phyloP scores from a whole-genome alignment of 495 filamentous ascomycete species.

The Ascodesmis nigricans region DNA sequence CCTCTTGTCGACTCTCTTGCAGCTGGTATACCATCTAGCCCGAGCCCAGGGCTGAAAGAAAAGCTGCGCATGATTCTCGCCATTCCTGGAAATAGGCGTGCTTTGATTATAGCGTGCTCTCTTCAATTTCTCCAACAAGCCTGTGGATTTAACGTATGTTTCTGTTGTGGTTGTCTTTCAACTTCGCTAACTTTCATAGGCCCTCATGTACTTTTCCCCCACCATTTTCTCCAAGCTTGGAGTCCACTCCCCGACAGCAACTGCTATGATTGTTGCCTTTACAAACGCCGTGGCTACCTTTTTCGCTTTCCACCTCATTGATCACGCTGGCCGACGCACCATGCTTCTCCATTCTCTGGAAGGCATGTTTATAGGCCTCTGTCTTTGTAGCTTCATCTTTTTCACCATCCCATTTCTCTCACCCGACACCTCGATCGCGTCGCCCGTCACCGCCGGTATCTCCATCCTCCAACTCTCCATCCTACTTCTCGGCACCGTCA shows the following conservation, averaged over 20 bases:
- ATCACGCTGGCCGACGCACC: constrained; percentile 54
- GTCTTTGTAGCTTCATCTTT: constrained; percentile 45
- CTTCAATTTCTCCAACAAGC: constrained; percentile 77
- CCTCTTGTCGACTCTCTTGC: constrained; percentile 43
- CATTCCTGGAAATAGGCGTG: constrained; percentile 47
- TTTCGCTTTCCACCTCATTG: constrained; percentile 54
- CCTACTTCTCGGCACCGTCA: constrained; percentile 47
- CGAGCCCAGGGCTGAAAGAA: constrained; percentile 2
- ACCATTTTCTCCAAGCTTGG: constrained; percentile 68
- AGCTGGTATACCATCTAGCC: constrained; percentile 27
- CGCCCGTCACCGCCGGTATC: constrained; percentile 4
- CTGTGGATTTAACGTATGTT: constrained; percentile 83
- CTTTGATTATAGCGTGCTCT: constrained; percentile 61
- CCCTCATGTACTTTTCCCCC: constrained; percentile 86
- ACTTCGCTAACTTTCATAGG: too few relatives aligned
- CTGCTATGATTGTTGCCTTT: constrained; percentile 54
- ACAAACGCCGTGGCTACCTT: constrained; percentile 72
- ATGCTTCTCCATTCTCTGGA: constrained; percentile 73
- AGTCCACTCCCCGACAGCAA: constrained; percentile 60
- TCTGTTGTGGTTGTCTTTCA: too few relatives aligned
- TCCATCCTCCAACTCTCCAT: constrained; percentile 24
- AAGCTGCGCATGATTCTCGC: constrained; percentile 26
- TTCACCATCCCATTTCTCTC: constrained; percentile 30
- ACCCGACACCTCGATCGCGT: constrained; percentile 4
- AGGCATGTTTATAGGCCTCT: constrained; percentile 53